Percentiles rank a stretch among this genome's conserved stretches.
Evolutionary conservation across 768 basidiomycete genomes (phyloP).

Genomic region (Boletus pseudopeckii): DNA sequence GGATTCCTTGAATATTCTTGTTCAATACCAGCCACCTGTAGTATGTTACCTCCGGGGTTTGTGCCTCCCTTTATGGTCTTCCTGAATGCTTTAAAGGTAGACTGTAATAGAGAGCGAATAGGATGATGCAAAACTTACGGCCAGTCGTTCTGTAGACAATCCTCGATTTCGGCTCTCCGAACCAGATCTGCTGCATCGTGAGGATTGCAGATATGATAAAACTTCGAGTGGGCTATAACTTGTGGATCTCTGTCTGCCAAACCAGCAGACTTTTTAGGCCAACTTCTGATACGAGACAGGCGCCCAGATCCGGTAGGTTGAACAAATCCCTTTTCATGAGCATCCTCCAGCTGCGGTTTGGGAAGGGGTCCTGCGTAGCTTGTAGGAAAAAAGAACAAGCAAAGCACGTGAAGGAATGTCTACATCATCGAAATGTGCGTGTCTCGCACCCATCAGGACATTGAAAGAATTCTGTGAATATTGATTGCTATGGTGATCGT

Average conservation of each 20-base stretch:
- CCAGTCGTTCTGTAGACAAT: conserved; percentile 5
- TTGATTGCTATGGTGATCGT: too few species aligned
- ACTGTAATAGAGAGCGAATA: not conserved
- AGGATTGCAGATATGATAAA: too few species aligned
- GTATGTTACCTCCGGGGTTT: too few species aligned
- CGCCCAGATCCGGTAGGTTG: not conserved
- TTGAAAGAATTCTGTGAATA: conserved; percentile 3
- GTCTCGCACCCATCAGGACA: conserved; percentile 1
- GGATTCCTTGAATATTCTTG: too few species aligned
- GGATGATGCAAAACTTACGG: not conserved
- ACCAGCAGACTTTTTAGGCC: conserved; percentile 1
- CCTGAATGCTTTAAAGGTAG: not conserved
- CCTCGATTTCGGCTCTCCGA: too few species aligned
- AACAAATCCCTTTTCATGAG: not conserved
- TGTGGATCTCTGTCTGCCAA: not conserved
- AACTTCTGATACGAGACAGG: not conserved
- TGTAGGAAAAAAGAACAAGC: conserved; percentile 17
- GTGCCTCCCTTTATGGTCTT: not conserved
- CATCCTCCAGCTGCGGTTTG: not conserved
- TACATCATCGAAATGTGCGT: conserved; percentile 10
- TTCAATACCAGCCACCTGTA: too few species aligned
- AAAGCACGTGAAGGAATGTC: conserved; percentile 16
- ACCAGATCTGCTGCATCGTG: too few species aligned
- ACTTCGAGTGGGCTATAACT: not conserved
- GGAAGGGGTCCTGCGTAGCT: conserved; percentile 2